Base-by-base conservation (phyloP, 2,329 filamentous ascomycete species). In the Aureobasidium pullulans region DNA sequence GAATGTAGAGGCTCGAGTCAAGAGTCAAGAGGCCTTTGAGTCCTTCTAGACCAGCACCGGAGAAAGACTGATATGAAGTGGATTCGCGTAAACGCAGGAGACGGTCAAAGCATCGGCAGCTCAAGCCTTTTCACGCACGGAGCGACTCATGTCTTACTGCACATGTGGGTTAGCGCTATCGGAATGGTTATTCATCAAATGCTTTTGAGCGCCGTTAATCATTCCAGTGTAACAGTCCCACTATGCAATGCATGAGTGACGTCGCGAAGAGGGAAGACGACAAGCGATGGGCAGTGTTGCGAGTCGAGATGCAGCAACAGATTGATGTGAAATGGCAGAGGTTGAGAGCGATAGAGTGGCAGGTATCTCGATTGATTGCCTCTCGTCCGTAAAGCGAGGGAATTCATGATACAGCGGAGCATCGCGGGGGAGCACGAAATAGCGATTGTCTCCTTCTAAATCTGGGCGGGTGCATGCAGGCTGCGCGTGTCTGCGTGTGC, bases 51-150 rank as follows among this genome's bases (percentile, higher is more conserved):
- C 39, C 39, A 23, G 13, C 23, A 54, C 15, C 53, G 53, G 53
- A 57, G 53, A 57, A 42, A 46, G 11, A 16, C 4, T 15, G 19
- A 37, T 10, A 16, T 29, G 13, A 56, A 46, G 52, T 44, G 40
- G 40, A 44, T 28, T 44, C 52, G 52, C 29, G 52, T 47, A 40
- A 28, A 57, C 39, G 28, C 9, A 40, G 19, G 28, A 39, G 53
- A 57, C 13, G 53, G 53, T 57, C 53, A 47, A 39, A 57, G 53
- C 53, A 57, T 47, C 42, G 43, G 53, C 53, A 57, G 42, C 15
- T 48, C 53, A 57, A 40, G 34, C 53, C 53, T 39, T 39, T 16
- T 3, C 43, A 57, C 8, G 34, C 53, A 47, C 43, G 19, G 53
- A 19, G 23, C 53, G 42, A 57, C 53, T 57, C 43, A 57, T 48